Evolutionary conservation across 2,329 filamentous ascomycete species (phyloP).

Genomic region (Tricladium varicosporioides): DNA sequence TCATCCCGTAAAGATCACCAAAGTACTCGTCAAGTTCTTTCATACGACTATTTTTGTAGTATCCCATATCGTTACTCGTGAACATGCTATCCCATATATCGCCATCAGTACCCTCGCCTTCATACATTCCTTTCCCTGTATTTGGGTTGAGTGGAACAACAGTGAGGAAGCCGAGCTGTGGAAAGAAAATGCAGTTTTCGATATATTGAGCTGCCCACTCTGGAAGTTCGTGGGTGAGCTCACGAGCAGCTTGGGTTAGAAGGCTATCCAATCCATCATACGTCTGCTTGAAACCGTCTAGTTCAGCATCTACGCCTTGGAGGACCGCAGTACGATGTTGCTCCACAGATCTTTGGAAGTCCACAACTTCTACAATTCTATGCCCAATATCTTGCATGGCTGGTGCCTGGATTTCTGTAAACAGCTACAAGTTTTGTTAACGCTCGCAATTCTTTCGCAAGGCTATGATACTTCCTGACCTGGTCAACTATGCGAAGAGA

Average conservation of each 20-base stretch:
- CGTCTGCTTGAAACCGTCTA: constrained; percentile 74
- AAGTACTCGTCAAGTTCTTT: constrained; percentile 74
- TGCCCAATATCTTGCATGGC: constrained; percentile 65
- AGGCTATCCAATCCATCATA: constrained; percentile 78
- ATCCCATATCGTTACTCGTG: constrained; percentile 65
- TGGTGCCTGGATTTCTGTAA: constrained; percentile 55
- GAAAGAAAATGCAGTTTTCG: constrained; percentile 82
- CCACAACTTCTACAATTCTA: constrained; percentile 70
- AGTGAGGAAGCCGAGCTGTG: constrained; percentile 87
- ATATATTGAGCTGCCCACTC: constrained; percentile 52
- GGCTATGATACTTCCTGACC: constrained; percentile 37
- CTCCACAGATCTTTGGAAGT: constrained; percentile 71
- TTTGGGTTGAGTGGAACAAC: constrained; percentile 62
- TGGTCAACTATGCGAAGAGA: constrained; percentile 51
- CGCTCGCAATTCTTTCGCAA: background rate
- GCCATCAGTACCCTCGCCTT: constrained; percentile 53
- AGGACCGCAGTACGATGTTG: constrained; percentile 72
- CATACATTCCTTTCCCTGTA: constrained; percentile 59
- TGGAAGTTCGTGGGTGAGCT: constrained; percentile 63
- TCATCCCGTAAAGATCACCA: constrained; percentile 81
- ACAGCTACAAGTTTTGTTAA: constrained; percentile 42
- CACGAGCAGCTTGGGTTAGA: constrained; percentile 63
- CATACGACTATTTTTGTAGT: constrained; percentile 87
- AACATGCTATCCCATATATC: constrained; percentile 79
- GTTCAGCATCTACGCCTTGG: constrained; percentile 65